Base-by-base conservation (phyloP, 2,329 filamentous ascomycete genomes). In the Ceratocystiopsis sp. region DNA sequence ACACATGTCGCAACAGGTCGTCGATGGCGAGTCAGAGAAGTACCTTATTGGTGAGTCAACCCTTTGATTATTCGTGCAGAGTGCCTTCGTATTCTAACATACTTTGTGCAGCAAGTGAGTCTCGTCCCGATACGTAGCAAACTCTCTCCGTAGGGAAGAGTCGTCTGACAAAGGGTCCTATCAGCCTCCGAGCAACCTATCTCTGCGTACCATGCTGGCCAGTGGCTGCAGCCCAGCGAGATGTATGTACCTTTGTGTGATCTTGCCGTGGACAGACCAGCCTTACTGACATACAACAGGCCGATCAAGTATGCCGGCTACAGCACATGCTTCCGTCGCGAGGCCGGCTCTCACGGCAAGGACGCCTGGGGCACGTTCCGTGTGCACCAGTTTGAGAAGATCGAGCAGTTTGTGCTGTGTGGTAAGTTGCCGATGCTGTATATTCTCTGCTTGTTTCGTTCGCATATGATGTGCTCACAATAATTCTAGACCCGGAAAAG, bases 321-420 rank as follows among this genome's bases (percentile, higher is more conserved):
- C 67, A 87, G 80, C 53, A 94, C 89, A 29, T 95, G 87, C 62
- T 98, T 94, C 69, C 75, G 91, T 53, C 87, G 93, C 64, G 91
- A 98, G 61, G 91, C 91, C 36, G 91, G 91, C 43, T 79, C 84
- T 17, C 89, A 91, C 57, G 81, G 58, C 37, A 56, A 54, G 42
- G 51, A 98, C 59, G 89, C 89, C 1, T 98, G 91, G 91, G 91
- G 91, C 45, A 85, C 96, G 48, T 98, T 95, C 73, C 80, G 91
- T 50, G 87, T 96, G 25, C 91, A 98, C 61, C 89, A 98, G 61
- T 98, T 96, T 56, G 89, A 96, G 38, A 55, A 56, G 46, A 51
- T 67, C 13, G 64, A 67, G 53, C 64, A 67, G 51, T 66, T 67
- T 46, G 56, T 61, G 43, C 53, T 62, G 57, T 76, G 49, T 35